These are phyloP conservation scores for Pneumocystis sp. DNA, from an alignment of 1,139 yeast genomes.

Conservation along the genomic window DNA sequence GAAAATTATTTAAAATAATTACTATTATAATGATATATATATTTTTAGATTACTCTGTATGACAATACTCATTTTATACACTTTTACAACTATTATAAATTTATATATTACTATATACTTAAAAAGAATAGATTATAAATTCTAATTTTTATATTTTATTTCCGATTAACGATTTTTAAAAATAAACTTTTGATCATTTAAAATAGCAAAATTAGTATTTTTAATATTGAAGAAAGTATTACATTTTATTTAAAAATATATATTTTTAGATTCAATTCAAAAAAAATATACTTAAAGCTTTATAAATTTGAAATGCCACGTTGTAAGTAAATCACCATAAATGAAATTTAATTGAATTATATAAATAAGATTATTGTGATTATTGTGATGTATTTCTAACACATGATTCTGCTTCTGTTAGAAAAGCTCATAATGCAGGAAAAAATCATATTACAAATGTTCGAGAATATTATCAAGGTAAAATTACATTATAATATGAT, in stretches of 20 bases:
- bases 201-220: too few species aligned
- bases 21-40: background rate
- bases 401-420: conserved; percentile 76
- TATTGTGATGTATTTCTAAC: conserved; percentile 75
- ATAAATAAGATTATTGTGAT: conserved; percentile 50
- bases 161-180: too few species aligned
- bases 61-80: too few species aligned
- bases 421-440: conserved; percentile 71
- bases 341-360: conserved; percentile 9
- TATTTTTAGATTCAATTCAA: background rate
- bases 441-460: conserved; percentile 61
- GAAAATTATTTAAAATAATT: background rate
- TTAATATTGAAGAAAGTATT: too few species aligned
- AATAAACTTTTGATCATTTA: background rate
- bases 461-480: conserved; percentile 57
- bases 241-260: background rate
- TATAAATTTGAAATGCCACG: background rate
- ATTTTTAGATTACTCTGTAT: too few species aligned
- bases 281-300: too few species aligned
- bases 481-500: conserved; percentile 9
- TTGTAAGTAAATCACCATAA: conserved; percentile 2
- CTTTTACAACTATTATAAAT: too few species aligned
- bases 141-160: too few species aligned
- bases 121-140: too few species aligned
- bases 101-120: too few species aligned